These are phyloP conservation scores for Solanum aculeatissimum DNA, from an alignment of 305 asterid species.

Conservation along the genomic window DNA sequence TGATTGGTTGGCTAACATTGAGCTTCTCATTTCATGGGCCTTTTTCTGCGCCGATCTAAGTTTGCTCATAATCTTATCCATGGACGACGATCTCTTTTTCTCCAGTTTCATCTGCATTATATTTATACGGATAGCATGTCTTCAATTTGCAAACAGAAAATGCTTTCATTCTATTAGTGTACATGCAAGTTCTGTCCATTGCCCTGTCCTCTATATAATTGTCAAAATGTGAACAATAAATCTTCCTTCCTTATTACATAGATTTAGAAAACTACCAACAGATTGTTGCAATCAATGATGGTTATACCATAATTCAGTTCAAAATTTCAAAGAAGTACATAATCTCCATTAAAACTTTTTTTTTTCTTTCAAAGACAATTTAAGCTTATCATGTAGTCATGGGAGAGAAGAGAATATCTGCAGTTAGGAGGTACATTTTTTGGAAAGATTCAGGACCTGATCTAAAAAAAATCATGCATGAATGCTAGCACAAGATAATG, in stretches of 20 bases:
- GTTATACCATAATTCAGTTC: neutral
- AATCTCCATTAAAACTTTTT: neutral
- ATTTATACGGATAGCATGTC: neutral
- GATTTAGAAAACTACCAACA: neutral
- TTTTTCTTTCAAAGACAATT: neutral
- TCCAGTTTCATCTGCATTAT: constrained; percentile 76
- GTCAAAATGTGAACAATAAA: neutral
- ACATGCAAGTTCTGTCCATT: neutral
- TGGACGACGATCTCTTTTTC: constrained; percentile 86
- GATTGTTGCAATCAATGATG: neutral
- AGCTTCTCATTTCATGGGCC: constrained; percentile 83
- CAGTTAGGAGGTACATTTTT: neutral
- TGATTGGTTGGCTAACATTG: constrained; percentile 31
- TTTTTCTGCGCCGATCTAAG: constrained; percentile 78
- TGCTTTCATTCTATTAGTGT: neutral
- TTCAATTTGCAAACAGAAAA: neutral
- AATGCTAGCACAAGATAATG: neutral
- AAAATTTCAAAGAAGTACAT: neutral
- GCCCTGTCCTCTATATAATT: neutral
- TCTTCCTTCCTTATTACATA: neutral
- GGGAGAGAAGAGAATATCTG: neutral
- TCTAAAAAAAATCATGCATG: neutral
- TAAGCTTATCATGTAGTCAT: neutral
- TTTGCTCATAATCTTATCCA: constrained; percentile 87
- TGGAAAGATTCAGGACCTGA: neutral